Conservation (phyloP, 2,329 filamentous ascomycete genomes). For the Keithomyces neogunnii region DNA sequence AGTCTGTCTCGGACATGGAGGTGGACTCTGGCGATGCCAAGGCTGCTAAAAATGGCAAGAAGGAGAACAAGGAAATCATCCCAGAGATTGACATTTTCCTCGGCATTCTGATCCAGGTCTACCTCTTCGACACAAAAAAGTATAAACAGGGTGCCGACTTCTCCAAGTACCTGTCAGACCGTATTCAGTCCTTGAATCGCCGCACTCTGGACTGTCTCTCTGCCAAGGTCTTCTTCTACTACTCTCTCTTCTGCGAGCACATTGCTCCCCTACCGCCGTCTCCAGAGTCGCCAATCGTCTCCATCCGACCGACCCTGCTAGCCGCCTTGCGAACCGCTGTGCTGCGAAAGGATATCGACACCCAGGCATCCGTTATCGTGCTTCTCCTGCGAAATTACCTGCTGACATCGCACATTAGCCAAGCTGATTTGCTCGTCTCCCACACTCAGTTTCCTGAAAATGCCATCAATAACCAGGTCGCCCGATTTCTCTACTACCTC, state of each 20-base stretch:
- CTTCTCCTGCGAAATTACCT: slow-evolving; percentile 93
- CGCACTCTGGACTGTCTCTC: slow-evolving; percentile 89
- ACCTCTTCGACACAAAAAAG: slow-evolving; percentile 78
- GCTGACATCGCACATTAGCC: slow-evolving; percentile 89
- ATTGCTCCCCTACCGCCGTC: slow-evolving; percentile 81
- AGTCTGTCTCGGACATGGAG: slow-evolving; percentile 60
- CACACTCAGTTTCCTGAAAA: slow-evolving; percentile 93
- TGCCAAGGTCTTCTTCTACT: slow-evolving; percentile 97
- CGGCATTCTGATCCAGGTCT: slow-evolving; percentile 77
- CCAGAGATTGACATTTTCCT: slow-evolving; percentile 87
- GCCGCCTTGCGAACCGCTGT: slow-evolving; percentile 91
- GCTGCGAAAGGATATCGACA: slow-evolving; percentile 91
- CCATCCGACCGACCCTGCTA: slow-evolving; percentile 77
- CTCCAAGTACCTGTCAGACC: slow-evolving; percentile 73
- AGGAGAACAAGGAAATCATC: slow-evolving; percentile 65
- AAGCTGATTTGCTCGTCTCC: slow-evolving; percentile 90
- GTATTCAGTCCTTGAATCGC: slow-evolving; percentile 82
- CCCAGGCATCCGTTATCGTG: slow-evolving; percentile 93
- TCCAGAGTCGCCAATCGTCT: slow-evolving; percentile 76
- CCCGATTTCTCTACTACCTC: slow-evolving; percentile 93
- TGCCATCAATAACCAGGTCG: slow-evolving; percentile 96
- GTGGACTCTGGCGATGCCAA: slow-evolving; percentile 54
- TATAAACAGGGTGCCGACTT: slow-evolving; percentile 75
- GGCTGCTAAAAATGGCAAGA: slow-evolving; percentile 50
- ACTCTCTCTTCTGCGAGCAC: slow-evolving; percentile 89